Base-by-base conservation (phyloP, 2,329 filamentous ascomycete species). In the Pseudogymnoascus sp. region DNA sequence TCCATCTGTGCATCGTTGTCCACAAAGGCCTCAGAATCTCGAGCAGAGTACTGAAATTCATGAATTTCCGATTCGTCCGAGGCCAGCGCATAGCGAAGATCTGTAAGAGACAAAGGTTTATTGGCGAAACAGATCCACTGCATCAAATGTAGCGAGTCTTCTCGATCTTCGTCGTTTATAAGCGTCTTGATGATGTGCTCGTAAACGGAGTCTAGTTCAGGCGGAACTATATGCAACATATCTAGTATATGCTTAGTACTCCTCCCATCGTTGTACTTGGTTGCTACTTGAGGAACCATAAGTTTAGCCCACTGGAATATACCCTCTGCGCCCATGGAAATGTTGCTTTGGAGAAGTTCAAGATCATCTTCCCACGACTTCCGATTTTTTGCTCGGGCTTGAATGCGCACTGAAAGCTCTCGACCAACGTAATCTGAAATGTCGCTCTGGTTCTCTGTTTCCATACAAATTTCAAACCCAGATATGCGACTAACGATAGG, bases 121-220 rank as follows among this genome's bases (percentile, higher is more conserved):
- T 43, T 32, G 12, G 69, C 62, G 20, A 70, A 58, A 32, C 60
- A 64, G 1, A 70, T 41, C 67, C 69, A 70, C 43, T 65, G 63
- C 32, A 70, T 57, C 2, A 70, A 60, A 3, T 59, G 30, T 6
- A 66, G 37, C 1, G 67, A 25, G 38, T 65, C 62, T 14, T n/a
- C 16, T 16, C 62, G 59, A 7, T 62, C 16, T 1, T 50, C 12
- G 11, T 32, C 22, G 6, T 39, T 18, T 2, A 68, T 59, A 12
- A 62, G 30, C 30, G 30, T 32, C 30, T 32, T 32, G 30, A 32
- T 4, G 30, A 32, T 32, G 9, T 32, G 30, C 30, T 32, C 30
- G 9, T 32, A 32, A 32, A 32, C 9, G 9, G 30, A 32, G 30
- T 11, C 30, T 32, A 32, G 30, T 32, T 11, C 9, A 5, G 30